These are phyloP conservation scores for Solanum pennellii DNA, from an alignment of 257 asterid species.

Conservation along the genomic window DNA sequence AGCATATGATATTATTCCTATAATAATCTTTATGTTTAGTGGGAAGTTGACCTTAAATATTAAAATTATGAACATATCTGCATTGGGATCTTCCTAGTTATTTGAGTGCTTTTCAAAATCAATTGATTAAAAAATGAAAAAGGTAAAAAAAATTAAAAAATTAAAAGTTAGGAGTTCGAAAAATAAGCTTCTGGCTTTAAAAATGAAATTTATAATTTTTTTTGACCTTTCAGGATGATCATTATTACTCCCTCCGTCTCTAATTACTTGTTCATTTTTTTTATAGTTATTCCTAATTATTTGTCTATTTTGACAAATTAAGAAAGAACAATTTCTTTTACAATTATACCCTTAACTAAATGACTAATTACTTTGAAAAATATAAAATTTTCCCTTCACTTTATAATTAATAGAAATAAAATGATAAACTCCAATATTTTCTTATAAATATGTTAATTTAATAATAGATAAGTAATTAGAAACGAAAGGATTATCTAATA, in stretches of 20 bases:
- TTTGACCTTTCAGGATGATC: background rate
- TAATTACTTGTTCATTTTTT: too few relatives aligned
- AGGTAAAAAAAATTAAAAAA: background rate
- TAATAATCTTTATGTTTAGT: constrained; percentile 14
- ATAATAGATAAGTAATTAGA: too few relatives aligned
- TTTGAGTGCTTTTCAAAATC: background rate
- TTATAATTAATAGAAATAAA: too few relatives aligned
- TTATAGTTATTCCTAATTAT: too few relatives aligned
- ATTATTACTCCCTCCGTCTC: too few relatives aligned
- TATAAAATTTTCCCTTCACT: too few relatives aligned
- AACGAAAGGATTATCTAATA: background rate
- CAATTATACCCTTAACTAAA: too few relatives aligned
- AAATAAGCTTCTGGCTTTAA: background rate
- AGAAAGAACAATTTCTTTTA: too few relatives aligned
- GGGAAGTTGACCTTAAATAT: constrained; percentile 24
- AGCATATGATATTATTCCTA: constrained; percentile 11
- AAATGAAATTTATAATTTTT: background rate
- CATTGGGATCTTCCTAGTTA: background rate
- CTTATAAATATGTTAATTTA: too few relatives aligned
- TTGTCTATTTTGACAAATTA: too few relatives aligned
- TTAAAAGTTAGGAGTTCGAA: background rate
- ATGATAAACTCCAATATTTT: too few relatives aligned
- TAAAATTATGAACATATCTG: background rate
- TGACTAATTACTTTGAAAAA: too few relatives aligned
- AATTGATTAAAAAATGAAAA: background rate